Percentiles rank a stretch among this genome's conserved stretches.
phyloP scores from a whole-genome alignment of 2,329 filamentous ascomycete species.

The Plectosphaerella cucumerina region DNA sequence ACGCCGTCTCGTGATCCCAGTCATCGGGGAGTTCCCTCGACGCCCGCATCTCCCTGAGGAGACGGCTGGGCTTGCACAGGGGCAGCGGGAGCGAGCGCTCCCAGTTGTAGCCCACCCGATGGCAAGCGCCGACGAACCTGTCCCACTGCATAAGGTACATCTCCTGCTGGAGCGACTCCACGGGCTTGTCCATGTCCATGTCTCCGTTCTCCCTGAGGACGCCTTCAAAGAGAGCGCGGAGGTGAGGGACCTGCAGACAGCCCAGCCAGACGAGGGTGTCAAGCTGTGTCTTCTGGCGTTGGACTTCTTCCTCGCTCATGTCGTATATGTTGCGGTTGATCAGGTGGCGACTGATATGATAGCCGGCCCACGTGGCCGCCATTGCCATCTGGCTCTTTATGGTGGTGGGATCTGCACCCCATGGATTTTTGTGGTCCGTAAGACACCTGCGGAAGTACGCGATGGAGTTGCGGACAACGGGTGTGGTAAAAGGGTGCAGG shows the following conservation, averaged over 20 bases:
- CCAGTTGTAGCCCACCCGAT: not conserved
- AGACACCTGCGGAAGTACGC: not conserved
- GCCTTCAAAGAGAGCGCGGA: not conserved
- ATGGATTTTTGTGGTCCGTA: not conserved
- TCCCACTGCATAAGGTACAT: not conserved
- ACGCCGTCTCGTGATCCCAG: not conserved
- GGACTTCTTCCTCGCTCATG: not conserved
- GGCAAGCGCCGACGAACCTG: not conserved
- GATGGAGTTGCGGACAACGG: not conserved
- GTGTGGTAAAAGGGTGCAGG: not conserved
- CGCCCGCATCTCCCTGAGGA: not conserved
- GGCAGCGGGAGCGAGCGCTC: not conserved
- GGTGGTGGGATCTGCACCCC: not conserved
- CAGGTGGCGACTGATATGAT: not conserved
- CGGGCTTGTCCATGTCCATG: not conserved
- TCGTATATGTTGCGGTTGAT: not conserved
- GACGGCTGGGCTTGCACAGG: not conserved
- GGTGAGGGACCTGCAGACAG: not conserved
- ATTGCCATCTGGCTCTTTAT: not conserved
- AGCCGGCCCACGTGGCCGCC: not conserved
- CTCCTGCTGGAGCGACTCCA: not conserved
- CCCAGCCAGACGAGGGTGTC: not conserved
- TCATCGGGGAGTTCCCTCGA: not conserved
- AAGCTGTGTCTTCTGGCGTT: not conserved
- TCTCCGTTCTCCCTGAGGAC: not conserved